Conservation (phyloP, 1,284 basidiomycete genomes). For the Trichosporon sp. region DNA sequence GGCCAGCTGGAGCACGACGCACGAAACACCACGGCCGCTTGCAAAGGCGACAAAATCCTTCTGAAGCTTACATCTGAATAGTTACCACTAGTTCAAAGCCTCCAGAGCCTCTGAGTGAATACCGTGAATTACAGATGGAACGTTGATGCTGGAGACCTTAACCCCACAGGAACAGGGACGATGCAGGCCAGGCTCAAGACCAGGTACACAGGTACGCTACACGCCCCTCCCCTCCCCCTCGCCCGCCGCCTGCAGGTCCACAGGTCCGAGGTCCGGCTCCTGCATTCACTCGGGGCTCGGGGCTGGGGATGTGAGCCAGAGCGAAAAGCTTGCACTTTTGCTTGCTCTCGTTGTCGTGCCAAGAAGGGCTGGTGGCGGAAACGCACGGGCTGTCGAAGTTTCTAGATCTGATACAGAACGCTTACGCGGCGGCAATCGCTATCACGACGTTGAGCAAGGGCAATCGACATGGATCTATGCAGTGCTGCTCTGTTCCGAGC, state of each 20-base stretch:
- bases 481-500: neutral
- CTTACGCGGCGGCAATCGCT: neutral
- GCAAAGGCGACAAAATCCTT: neutral
- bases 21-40: neutral
- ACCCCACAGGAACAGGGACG: constrained; percentile 8
- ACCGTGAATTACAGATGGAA: constrained; percentile 1
- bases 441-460: neutral
- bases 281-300: neutral
- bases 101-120: neutral
- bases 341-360: neutral
- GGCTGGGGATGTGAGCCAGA: neutral
- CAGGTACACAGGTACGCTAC: neutral
- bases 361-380: neutral
- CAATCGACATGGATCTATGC: neutral
- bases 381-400: neutral
- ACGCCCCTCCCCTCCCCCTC: too few species aligned
- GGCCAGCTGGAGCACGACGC: too few species aligned
- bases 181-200: neutral
- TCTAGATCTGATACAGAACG: neutral
- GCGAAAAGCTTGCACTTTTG: constrained; percentile 2
- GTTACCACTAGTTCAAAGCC: neutral
- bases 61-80: neutral
- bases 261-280: constrained; percentile 1
- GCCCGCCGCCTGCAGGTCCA: neutral
- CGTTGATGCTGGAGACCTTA: neutral